Evolutionary conservation across 768 basidiomycete genomes (phyloP).

Genomic region (Macrolepiota albuminosa): DNA sequence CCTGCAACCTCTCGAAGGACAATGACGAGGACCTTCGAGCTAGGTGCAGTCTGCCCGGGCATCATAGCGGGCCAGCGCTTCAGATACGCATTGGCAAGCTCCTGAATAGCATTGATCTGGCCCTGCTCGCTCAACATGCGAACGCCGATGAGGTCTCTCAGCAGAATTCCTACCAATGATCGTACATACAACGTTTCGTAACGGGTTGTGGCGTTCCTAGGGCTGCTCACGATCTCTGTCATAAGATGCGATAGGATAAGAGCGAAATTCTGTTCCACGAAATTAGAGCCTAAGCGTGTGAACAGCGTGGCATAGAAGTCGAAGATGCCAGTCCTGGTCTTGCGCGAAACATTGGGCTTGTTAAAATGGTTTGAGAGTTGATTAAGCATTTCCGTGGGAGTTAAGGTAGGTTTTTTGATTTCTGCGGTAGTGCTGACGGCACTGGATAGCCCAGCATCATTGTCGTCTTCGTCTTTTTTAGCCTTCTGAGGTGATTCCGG

Average conservation of each 20-base stretch:
- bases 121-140: conserved; percentile 91
- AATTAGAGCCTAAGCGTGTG: conserved; percentile 65
- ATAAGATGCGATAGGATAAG: conserved; percentile 76
- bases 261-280: conserved; percentile 80
- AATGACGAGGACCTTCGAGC: conserved; percentile 62
- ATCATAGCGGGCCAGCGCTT: conserved; percentile 93
- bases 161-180: conserved; percentile 67
- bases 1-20: conserved; percentile 82
- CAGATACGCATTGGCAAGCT: conserved; percentile 74
- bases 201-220: conserved; percentile 48
- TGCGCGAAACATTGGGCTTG: conserved; percentile 60
- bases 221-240: conserved; percentile 65
- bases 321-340: conserved; percentile 79
- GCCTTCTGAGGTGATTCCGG: conserved; percentile 50
- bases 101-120: conserved; percentile 87
- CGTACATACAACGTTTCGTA: conserved; percentile 75
- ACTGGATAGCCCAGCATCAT: conserved; percentile 48
- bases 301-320: conserved; percentile 84
- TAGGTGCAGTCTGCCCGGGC: conserved; percentile 75
- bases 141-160: conserved; percentile 84
- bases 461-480: conserved; percentile 59
- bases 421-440: conserved; percentile 45
- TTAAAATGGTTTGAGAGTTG: conserved; percentile 80
- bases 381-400: conserved; percentile 75
- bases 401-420: conserved; percentile 63